phyloP scores from a whole-genome alignment of 1,284 basidiomycete genomes.

The Athelia sp. region DNA sequence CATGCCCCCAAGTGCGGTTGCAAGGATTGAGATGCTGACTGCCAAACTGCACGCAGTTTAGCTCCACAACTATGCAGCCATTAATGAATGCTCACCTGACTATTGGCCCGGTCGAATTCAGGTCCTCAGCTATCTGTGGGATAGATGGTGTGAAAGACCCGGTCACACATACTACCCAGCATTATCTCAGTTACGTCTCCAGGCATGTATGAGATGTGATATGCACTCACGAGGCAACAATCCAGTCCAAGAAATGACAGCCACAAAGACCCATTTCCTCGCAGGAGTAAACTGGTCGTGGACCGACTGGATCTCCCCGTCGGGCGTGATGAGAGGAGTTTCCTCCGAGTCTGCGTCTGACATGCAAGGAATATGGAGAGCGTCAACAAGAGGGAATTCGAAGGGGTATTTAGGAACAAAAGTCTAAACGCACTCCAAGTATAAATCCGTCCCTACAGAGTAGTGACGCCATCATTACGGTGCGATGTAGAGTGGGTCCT shows the following conservation, averaged over 20 bases:
- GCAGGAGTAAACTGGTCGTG: constrained; percentile 46
- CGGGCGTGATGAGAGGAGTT: background rate
- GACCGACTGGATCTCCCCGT: background rate
- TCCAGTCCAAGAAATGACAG: constrained; percentile 46
- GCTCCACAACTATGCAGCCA: background rate
- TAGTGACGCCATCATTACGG: too few species aligned
- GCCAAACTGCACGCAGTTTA: constrained; percentile 19
- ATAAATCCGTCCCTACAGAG: too few species aligned
- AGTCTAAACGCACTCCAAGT: too few species aligned
- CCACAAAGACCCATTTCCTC: constrained; percentile 43
- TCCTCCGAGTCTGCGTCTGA: background rate
- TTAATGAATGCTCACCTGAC: constrained; percentile 40
- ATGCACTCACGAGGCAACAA: constrained; percentile 42
- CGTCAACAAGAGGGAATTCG: too few species aligned
- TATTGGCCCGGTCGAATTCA: constrained; percentile 47
- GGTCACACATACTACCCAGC: constrained; percentile 56
- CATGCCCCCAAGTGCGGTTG: constrained; percentile 36
- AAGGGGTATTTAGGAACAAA: too few species aligned
- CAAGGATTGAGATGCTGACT: constrained; percentile 41
- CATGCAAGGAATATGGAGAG: too few species aligned
- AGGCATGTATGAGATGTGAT: background rate
- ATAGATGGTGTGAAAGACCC: constrained; percentile 69
- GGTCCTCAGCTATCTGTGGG: constrained; percentile 58
- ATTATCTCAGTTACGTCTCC: background rate
- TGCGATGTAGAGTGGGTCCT: too few species aligned